Percentiles rank a stretch among this genome's conserved stretches.
phyloP scores from a whole-genome alignment of 2,329 filamentous ascomycete genomes.

The Phaeosphaeriaceae sp. region DNA sequence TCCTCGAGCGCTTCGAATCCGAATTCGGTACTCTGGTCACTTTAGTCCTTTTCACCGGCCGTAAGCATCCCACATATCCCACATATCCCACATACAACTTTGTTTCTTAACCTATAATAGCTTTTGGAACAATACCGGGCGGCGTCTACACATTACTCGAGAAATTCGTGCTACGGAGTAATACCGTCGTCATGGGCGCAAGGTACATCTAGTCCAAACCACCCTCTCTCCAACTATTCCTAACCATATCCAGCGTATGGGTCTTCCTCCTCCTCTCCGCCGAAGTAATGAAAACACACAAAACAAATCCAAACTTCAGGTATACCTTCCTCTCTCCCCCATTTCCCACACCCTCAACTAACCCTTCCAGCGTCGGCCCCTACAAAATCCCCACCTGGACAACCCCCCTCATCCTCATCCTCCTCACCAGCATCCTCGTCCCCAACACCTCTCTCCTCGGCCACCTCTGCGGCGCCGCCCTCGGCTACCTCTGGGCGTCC shows the following conservation, averaged over 20 bases:
- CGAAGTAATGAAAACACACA: conserved; percentile 86
- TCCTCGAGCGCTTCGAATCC: conserved; percentile 90
- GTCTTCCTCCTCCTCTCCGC: conserved; percentile 85
- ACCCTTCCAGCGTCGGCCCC: conserved; percentile 57
- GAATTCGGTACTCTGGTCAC: conserved; percentile 91
- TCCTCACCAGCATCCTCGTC: conserved; percentile 77
- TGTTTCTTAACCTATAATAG: conserved; percentile 42
- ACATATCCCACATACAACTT: no score
- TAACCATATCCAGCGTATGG: conserved; percentile 71
- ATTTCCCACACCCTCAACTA: conserved; percentile 32
- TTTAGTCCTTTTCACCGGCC: conserved; percentile 86
- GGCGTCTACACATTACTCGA: conserved; percentile 82
- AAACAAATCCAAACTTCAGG: conserved; percentile 78
- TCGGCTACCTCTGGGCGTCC: conserved; percentile 87
- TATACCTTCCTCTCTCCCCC: conserved; percentile 43
- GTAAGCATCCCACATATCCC: conserved; percentile 71
- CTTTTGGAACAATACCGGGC: conserved; percentile 70
- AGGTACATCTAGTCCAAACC: conserved; percentile 62
- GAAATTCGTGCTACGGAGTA: conserved; percentile 70
- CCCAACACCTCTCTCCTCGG: conserved; percentile 84
- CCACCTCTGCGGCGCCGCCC: conserved; percentile 79
- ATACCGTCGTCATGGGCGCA: conserved; percentile 79
- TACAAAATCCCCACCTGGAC: conserved; percentile 89
- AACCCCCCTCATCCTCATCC: conserved; percentile 77
- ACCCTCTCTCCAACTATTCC: no score